Base-by-base conservation (phyloP, 257 asterid genomes). In the Eustoma russellianum region DNA sequence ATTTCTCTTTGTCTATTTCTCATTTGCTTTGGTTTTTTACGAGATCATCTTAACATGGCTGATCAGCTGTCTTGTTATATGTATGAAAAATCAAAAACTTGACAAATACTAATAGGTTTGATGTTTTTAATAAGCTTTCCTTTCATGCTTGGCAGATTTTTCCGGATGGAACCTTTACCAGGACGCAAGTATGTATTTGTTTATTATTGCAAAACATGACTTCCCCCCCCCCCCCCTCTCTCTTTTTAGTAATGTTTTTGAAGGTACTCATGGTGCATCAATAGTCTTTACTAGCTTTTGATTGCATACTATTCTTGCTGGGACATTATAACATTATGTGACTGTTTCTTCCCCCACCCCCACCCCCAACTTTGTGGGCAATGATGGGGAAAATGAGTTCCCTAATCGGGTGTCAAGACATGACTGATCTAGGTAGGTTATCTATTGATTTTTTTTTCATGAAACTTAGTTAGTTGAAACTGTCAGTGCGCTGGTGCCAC, bases 141-240 rank as follows among this genome's bases (percentile, higher is more conserved):
- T 17, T 35, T 48, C 41, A 44, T 60, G 30, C 57, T 56, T 61
- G 60, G 40, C 83, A 91, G 98, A 84, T 91, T 87, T 70, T 91
- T 91, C 43, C 90, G 97, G 68, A 63, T 84, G 83, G 98, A 91
- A 58, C 96, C 98, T 76, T 70, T 80, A 53, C 93, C 97, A 14
- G 98, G 98, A 41, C 88, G 94, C 83, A 91, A 91, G 98, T 91
- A 85, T 52, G 98, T 57, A 33, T 13, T 49, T 50, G 44, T 53
- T 52, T 55, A 28, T 40, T 5, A 41, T 67, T 53, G 17, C 52
- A 53, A 13, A 24, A 14, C 19, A 28, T 33, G 38, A 13, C 51
- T 45, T 48, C 30, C 44, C 46, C 63, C 11, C 43, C n/a, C n/a
- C n/a, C n/a, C n/a, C n/a, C n/a, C n/a, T n/a, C n/a, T n/a, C n/a